A percentile compares a stretch with the other conserved stretches of the same genome.
Conservation (phyloP, 2,329 filamentous ascomycete genomes). For the Cercospora zeina region DNA sequence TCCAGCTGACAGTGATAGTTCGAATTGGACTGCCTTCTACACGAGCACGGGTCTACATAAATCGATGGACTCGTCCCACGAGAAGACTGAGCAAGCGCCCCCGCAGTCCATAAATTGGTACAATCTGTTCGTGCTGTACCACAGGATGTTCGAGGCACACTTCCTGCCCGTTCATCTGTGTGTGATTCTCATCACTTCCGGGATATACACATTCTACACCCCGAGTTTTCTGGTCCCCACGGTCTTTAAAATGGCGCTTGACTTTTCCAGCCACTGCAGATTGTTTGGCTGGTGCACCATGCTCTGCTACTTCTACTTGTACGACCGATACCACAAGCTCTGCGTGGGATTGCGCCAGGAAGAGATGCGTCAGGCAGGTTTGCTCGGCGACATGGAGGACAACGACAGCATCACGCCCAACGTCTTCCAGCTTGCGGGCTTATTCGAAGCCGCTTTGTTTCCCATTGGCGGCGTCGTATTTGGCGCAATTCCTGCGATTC, state of each 20-base stretch:
- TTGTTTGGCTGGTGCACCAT: conserved; percentile 63
- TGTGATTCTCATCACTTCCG: conserved; percentile 63
- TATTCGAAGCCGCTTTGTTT: conserved; percentile 67
- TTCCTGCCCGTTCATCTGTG: conserved; percentile 69
- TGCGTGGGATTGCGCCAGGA: conserved; percentile 61
- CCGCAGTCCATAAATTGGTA: conserved; percentile 42
- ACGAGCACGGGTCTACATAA: conserved; percentile 37
- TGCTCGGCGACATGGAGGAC: conserved; percentile 60
- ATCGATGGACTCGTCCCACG: conserved; percentile 29
- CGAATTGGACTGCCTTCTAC: conserved; percentile 38
- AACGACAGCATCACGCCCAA: conserved; percentile 33
- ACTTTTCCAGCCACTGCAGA: conserved; percentile 60
- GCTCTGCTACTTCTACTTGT: conserved; percentile 64
- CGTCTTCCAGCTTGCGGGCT: conserved; percentile 39
- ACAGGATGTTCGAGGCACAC: conserved; percentile 72
- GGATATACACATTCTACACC: conserved; percentile 59
- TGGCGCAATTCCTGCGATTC: conserved; percentile 65
- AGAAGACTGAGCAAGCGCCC: conserved; percentile 25
- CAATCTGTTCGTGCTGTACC: conserved; percentile 60
- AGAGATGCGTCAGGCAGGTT: conserved; percentile 66
- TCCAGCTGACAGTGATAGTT: conserved; percentile 29
- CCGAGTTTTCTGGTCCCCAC: conserved; percentile 55
- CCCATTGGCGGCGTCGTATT: conserved; percentile 68
- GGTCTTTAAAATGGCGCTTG: conserved; percentile 60
- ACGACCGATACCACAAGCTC: conserved; percentile 66